phyloP scores from a whole-genome alignment of 2,329 filamentous ascomycete genomes.

The Intubia oerlemansii region DNA sequence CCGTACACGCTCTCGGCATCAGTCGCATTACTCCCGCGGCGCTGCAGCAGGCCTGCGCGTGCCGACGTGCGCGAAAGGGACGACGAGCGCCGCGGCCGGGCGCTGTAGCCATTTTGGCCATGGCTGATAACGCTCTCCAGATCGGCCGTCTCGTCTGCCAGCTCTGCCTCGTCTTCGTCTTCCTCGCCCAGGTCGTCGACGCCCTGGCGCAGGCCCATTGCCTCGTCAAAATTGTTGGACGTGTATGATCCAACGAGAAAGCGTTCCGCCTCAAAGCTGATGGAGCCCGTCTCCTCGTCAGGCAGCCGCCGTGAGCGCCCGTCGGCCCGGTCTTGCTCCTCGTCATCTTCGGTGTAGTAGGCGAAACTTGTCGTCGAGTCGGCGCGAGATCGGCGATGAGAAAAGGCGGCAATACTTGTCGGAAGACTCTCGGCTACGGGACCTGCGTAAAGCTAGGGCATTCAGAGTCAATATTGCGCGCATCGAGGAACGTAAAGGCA shows the following conservation, averaged over 20 bases:
- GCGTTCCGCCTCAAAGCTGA: constrained; percentile 12
- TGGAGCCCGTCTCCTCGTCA: constrained; percentile 1
- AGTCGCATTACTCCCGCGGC: constrained; percentile 48
- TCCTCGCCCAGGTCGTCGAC: constrained; percentile 4
- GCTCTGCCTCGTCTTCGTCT: constrained; percentile 16
- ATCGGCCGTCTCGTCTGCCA: constrained; percentile 13
- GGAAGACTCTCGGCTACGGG: constrained; percentile 93
- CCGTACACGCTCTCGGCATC: constrained; percentile 36
- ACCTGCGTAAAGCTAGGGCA: no score
- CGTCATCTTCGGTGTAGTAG: constrained; percentile 57
- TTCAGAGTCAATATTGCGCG: no score
- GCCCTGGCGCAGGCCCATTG: constrained; percentile 8
- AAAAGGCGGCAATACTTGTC: constrained; percentile 79
- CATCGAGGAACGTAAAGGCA: no score
- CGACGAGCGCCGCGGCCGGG: constrained; percentile 34
- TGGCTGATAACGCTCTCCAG: constrained; percentile 16
- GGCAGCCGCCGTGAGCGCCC: no score
- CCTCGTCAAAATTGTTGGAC: constrained; percentile 5
- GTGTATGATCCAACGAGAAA: constrained; percentile 4
- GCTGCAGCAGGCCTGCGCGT: constrained; percentile 45
- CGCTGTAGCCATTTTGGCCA: no score
- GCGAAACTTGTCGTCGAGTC: constrained; percentile 79
- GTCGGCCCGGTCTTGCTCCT: constrained; percentile 18
- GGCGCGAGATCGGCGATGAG: constrained; percentile 58
- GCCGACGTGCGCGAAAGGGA: constrained; percentile 32